phyloP scores from a whole-genome alignment of 2,329 filamentous ascomycete genomes.

The Anisogramma anomala region DNA sequence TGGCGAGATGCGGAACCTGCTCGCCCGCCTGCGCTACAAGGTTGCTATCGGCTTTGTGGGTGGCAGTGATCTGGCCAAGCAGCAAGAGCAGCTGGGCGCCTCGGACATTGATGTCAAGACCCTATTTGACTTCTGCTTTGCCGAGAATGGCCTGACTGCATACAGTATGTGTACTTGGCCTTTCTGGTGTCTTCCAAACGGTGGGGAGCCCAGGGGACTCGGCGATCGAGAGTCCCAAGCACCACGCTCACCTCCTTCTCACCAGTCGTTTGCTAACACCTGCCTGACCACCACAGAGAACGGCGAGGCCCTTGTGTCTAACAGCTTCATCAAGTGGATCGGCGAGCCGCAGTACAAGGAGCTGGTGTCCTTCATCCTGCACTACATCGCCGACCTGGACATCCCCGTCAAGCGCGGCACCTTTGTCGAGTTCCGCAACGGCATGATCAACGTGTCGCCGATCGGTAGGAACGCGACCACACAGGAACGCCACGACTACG shows the following conservation, averaged over 20 bases:
- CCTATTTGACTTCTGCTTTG: slow-evolving; percentile 96
- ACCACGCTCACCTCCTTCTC: no score
- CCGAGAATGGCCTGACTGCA: slow-evolving; percentile 91
- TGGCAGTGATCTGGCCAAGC: slow-evolving; percentile 83
- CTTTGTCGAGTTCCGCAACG: slow-evolving; percentile 80
- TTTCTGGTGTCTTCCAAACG: not conserved
- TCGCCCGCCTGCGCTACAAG: slow-evolving; percentile 71
- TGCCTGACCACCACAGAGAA: slow-evolving; percentile 32
- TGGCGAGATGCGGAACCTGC: slow-evolving; percentile 72
- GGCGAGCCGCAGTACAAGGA: slow-evolving; percentile 76
- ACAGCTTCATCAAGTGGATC: slow-evolving; percentile 84
- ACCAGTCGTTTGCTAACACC: not conserved
- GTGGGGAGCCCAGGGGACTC: not conserved
- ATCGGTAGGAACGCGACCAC: slow-evolving; percentile 76
- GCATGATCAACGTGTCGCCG: slow-evolving; percentile 80
- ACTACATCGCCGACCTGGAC: slow-evolving; percentile 75
- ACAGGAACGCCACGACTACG: slow-evolving; percentile 70
- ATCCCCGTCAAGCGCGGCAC: slow-evolving; percentile 75
- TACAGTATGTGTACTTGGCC: slow-evolving; percentile 38
- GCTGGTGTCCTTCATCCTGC: slow-evolving; percentile 63
- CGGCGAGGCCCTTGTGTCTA: slow-evolving; percentile 61
- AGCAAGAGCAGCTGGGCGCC: slow-evolving; percentile 87
- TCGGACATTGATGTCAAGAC: slow-evolving; percentile 56
- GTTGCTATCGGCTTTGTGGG: slow-evolving; percentile 87
- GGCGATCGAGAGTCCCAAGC: not conserved